A percentile compares a stretch with the other conserved stretches of the same genome.
Conservation (phyloP, 2,329 filamentous ascomycete species). For the Dactylonectria estremocensis region DNA sequence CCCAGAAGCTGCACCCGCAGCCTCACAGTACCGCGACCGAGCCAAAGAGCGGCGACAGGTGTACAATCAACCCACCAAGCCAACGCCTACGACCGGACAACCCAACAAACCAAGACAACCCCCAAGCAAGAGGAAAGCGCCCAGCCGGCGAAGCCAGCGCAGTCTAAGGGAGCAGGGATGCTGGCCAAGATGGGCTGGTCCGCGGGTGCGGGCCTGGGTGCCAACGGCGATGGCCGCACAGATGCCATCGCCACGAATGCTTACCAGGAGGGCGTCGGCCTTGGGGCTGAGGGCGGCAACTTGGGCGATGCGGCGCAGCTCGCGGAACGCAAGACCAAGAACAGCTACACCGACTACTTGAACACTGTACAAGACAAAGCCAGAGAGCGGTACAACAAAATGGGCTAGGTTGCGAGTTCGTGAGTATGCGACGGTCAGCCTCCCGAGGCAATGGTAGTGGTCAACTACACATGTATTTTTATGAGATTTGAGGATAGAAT, state of each 20-base stretch:
- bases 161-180: conserved; percentile 76
- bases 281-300: conserved; percentile 79
- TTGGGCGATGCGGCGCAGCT: conserved; percentile 77
- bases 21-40: conserved; percentile 72
- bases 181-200: conserved; percentile 83
- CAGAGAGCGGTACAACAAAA: conserved; percentile 74
- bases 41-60: conserved; percentile 77
- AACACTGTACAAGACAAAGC: conserved; percentile 77
- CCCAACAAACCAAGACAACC: conserved; percentile 55
- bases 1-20: conserved; percentile 44
- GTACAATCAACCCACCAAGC: conserved; percentile 73
- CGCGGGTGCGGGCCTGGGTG: conserved; percentile 75
- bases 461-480: neutral
- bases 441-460: neutral
- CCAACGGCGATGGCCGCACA: conserved; percentile 73
- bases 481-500: neutral
- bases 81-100: conserved; percentile 50
- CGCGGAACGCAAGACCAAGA: conserved; percentile 73
- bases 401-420: conserved; percentile 52
- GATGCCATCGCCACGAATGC: conserved; percentile 75
- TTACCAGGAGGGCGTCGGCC: conserved; percentile 78
- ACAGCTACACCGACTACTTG: conserved; percentile 74
- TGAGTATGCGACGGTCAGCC: neutral
- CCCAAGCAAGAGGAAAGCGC: conserved; percentile 40
- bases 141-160: conserved; percentile 50